These are phyloP conservation scores for Coprinellus aureogranulatus DNA, from an alignment of 768 basidiomycete genomes.

Conservation along the genomic window DNA sequence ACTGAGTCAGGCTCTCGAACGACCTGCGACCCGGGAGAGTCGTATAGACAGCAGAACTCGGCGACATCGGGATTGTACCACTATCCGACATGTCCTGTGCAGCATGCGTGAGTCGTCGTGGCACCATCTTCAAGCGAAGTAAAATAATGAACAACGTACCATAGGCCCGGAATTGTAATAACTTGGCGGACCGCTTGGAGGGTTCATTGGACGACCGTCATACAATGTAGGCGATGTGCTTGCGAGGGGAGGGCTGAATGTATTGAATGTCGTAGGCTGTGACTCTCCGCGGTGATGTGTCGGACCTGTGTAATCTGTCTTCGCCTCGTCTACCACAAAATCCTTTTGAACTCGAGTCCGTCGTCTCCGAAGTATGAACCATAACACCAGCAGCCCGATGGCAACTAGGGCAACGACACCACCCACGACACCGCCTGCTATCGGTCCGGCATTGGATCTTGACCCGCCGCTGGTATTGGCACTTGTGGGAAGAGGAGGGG, in stretches of 20 bases:
- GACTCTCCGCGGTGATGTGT: background rate
- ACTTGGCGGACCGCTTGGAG: no score
- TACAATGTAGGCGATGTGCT: background rate
- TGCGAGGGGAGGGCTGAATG: background rate
- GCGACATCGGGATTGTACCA: slow-evolving; percentile 19
- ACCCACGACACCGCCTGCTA: slow-evolving; percentile 61
- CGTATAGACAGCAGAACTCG: slow-evolving; percentile 28
- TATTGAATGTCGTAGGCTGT: background rate
- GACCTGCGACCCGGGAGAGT: slow-evolving; percentile 27
- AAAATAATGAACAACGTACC: background rate
- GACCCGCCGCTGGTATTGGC: background rate
- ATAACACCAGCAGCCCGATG: slow-evolving; percentile 35
- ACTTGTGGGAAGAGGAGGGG: background rate
- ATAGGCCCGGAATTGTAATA: no score
- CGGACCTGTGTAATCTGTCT: background rate
- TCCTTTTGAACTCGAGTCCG: slow-evolving; percentile 12
- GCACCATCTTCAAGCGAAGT: background rate
- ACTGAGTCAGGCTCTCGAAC: slow-evolving; percentile 26
- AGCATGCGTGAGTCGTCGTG: background rate
- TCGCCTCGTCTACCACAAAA: background rate
- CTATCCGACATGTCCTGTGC: slow-evolving; percentile 22
- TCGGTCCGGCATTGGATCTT: slow-evolving; percentile 47
- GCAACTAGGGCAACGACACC: slow-evolving; percentile 44
- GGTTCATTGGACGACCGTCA: background rate
- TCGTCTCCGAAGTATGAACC: slow-evolving; percentile 32